Percentiles rank a stretch among this genome's conserved stretches.
phyloP scores from a whole-genome alignment of 2,329 filamentous ascomycete genomes.

The Dactylellina haptotyla region DNA sequence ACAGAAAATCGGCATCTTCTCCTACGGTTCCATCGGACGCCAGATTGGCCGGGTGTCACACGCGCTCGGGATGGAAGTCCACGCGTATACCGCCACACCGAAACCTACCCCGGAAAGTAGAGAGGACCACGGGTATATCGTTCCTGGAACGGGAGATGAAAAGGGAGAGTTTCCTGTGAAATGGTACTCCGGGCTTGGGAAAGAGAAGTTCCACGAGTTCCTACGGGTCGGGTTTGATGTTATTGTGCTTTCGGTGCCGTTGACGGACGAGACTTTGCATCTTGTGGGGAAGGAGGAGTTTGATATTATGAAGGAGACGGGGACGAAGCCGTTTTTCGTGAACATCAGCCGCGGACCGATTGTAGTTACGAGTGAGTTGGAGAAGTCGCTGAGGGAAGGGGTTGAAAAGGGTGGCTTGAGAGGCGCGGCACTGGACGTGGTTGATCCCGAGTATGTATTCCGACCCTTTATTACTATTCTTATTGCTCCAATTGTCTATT shows the following conservation, averaged over 20 bases:
- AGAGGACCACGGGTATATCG: conserved; percentile 73
- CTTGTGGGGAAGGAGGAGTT: conserved; percentile 68
- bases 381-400: conserved; percentile 68
- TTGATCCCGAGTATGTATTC: conserved; percentile 72
- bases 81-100: conserved; percentile 78
- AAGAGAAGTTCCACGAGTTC: conserved; percentile 60
- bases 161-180: conserved; percentile 65
- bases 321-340: conserved; percentile 69
- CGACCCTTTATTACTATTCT: neutral
- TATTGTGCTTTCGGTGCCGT: conserved; percentile 66
- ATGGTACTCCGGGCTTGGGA: conserved; percentile 66
- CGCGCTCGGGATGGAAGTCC: conserved; percentile 75
- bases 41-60: conserved; percentile 69
- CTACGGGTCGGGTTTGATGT: conserved; percentile 64
- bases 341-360: conserved; percentile 77
- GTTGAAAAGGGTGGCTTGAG: conserved; percentile 65
- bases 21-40: conserved; percentile 68
- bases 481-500: neutral
- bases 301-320: conserved; percentile 62
- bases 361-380: conserved; percentile 71
- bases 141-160: conserved; percentile 72
- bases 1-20: conserved; percentile 62
- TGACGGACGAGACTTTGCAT: conserved; percentile 65
- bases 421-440: conserved; percentile 80
- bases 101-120: conserved; percentile 74